phyloP scores from a whole-genome alignment of 2,329 filamentous ascomycete species.

The Ceratocystis variospora region DNA sequence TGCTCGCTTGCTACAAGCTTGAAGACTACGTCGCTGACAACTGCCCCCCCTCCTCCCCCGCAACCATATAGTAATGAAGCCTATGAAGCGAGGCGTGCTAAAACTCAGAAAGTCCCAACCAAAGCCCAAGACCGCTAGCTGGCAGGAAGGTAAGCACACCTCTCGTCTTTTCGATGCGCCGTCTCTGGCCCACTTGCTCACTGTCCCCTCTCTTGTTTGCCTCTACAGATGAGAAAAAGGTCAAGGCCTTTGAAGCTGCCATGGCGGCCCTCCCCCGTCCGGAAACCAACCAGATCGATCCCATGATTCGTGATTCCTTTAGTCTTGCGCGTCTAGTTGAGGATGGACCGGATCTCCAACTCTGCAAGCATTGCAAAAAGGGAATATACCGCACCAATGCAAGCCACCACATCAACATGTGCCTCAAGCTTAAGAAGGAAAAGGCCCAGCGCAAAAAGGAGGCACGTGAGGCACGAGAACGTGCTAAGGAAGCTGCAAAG shows the following conservation, averaged over 20 bases:
- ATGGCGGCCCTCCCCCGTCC: constrained; percentile 38
- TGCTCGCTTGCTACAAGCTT: background rate
- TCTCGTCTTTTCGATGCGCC: too few relatives aligned
- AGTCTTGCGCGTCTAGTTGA: constrained; percentile 67
- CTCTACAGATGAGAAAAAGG: constrained; percentile 40
- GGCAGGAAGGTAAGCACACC: constrained; percentile 56
- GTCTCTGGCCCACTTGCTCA: background rate
- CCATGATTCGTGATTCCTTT: constrained; percentile 64
- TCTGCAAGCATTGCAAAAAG: constrained; percentile 92
- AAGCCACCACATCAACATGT: constrained; percentile 68
- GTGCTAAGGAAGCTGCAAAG: constrained; percentile 47
- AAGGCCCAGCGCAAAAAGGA: constrained; percentile 67
- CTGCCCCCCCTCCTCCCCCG: too few relatives aligned
- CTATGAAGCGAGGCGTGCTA: constrained; percentile 30
- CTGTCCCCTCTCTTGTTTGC: constrained; percentile 26
- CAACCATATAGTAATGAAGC: background rate
- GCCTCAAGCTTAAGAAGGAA: constrained; percentile 71
- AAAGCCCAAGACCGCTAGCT: constrained; percentile 44
- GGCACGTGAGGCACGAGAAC: constrained; percentile 54
- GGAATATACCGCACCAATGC: constrained; percentile 63
- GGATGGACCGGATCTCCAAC: constrained; percentile 62
- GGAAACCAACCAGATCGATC: constrained; percentile 56
- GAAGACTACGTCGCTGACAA: background rate
- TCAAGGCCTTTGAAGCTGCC: constrained; percentile 32
- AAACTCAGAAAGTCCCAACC: constrained; percentile 50